phyloP scores from a whole-genome alignment of 2,329 filamentous ascomycete genomes.

The Canariomyces notabilis region DNA sequence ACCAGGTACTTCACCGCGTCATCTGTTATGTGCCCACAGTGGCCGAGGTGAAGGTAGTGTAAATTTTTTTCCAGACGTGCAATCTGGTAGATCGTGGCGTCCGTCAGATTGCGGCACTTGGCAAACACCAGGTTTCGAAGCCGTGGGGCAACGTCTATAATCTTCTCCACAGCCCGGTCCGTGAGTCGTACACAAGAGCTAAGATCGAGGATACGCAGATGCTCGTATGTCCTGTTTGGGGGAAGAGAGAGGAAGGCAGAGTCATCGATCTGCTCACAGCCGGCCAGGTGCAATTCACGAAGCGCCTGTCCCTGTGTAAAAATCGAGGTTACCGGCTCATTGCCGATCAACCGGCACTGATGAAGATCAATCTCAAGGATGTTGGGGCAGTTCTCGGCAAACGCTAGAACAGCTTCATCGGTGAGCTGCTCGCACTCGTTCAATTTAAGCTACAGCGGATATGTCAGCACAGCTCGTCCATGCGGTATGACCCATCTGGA shows the following conservation, averaged over 20 bases:
- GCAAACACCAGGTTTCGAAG: constrained; percentile 89
- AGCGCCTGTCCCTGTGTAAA: constrained; percentile 73
- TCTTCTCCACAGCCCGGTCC: constrained; percentile 81
- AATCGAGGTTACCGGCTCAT: constrained; percentile 75
- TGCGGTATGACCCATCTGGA: neutral
- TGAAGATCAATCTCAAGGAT: constrained; percentile 96
- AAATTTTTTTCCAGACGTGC: constrained; percentile 89
- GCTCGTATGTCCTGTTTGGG: constrained; percentile 66
- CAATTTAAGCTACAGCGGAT: constrained; percentile 67
- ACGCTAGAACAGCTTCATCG: constrained; percentile 75
- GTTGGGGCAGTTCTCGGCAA: constrained; percentile 82
- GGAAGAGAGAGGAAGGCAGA: constrained; percentile 80
- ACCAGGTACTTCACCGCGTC: constrained; percentile 80
- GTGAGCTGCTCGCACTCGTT: constrained; percentile 86
- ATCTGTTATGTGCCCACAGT: constrained; percentile 89
- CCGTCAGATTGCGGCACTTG: constrained; percentile 91
- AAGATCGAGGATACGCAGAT: constrained; percentile 86
- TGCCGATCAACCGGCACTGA: constrained; percentile 74
- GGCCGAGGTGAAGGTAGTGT: constrained; percentile 92
- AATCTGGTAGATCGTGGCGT: constrained; percentile 81
- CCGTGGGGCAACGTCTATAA: constrained; percentile 79
- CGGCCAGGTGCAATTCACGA: constrained; percentile 83
- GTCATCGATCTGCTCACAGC: constrained; percentile 80
- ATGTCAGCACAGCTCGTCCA: constrained; percentile 8
- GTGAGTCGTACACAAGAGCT: constrained; percentile 82